These are phyloP conservation scores for Gossypium bickii DNA, from an alignment of 345 rosid genomes.

Conservation along the genomic window DNA sequence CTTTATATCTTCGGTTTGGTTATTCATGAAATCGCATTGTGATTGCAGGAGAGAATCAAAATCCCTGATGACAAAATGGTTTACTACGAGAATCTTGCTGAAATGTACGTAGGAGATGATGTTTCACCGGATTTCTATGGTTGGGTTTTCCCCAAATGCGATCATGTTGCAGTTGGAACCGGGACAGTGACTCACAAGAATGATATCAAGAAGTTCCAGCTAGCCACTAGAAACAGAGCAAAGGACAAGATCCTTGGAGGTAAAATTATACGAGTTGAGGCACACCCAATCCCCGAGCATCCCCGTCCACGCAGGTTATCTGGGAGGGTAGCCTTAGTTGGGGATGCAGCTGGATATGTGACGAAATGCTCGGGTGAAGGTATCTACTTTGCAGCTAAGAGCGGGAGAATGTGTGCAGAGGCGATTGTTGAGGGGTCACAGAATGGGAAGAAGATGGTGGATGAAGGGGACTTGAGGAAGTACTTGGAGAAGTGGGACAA, in stretches of 20 bases:
- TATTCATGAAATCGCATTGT: background rate
- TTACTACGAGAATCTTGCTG: background rate
- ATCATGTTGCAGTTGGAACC: constrained; percentile 3
- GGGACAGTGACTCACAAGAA: constrained; percentile 3
- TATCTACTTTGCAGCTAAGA: background rate
- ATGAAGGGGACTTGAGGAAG: constrained; percentile 6
- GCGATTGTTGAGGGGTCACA: background rate
- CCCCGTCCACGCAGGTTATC: constrained; percentile 1
- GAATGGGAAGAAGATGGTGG: constrained; percentile 5
- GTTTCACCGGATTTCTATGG: constrained; percentile 1
- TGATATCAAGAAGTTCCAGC: constrained; percentile 8
- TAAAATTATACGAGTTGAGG: constrained; percentile 6
- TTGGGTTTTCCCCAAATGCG: constrained; percentile 4
- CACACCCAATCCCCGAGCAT: constrained; percentile 3
- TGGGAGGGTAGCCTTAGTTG: constrained; percentile 1
- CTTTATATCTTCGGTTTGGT: too few species aligned
- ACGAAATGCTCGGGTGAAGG: background rate
- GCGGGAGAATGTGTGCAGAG: constrained; percentile 1
- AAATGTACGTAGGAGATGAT: background rate
- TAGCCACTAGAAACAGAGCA: constrained; percentile 7
- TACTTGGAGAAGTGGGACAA: constrained; percentile 7
- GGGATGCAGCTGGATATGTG: constrained; percentile 6
- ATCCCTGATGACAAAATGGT: constrained; percentile 7
- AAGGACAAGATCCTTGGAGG: constrained; percentile 1
- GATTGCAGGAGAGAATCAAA: constrained; percentile 4